phyloP scores from a whole-genome alignment of 2,329 filamentous ascomycete genomes.

The Fusarium aywerte region DNA sequence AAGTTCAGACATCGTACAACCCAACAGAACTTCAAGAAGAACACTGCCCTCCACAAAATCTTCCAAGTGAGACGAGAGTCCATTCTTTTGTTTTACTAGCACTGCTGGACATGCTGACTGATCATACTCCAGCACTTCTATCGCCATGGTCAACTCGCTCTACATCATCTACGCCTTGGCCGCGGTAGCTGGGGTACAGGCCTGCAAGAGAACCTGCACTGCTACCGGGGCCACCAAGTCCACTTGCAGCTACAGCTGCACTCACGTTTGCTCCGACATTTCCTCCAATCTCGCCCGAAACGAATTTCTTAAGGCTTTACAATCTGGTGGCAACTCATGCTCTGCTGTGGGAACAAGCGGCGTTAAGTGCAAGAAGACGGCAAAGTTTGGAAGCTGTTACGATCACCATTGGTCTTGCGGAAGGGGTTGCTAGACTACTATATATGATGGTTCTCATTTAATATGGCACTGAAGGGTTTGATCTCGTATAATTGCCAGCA shows the following conservation, averaged over 20 bases:
- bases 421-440: not conserved
- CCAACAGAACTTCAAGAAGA: too few species aligned
- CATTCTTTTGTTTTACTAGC: too few species aligned
- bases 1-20: too few species aligned
- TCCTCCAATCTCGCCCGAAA: conserved; percentile 10
- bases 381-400: conserved; percentile 12
- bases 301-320: conserved; percentile 1
- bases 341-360: conserved; percentile 5
- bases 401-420: conserved; percentile 12
- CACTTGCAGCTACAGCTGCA: conserved; percentile 6
- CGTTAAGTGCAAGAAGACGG: conserved; percentile 3
- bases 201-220: conserved; percentile 9
- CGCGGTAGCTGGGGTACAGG: not conserved
- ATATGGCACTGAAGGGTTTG: too few species aligned
- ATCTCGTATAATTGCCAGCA: too few species aligned
- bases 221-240: not conserved
- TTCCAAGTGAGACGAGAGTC: too few species aligned
- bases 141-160: not conserved
- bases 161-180: not conserved
- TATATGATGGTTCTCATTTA: too few species aligned
- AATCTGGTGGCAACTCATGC: not conserved
- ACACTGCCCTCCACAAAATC: too few species aligned
- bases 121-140: rapidly evolving
- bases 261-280: not conserved
- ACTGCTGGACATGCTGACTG: not conserved